A percentile compares a stretch with the other conserved stretches of the same genome.
These are phyloP conservation scores for Epichloe typhina DNA, from an alignment of 2,329 filamentous ascomycete species.

Conservation along the genomic window DNA sequence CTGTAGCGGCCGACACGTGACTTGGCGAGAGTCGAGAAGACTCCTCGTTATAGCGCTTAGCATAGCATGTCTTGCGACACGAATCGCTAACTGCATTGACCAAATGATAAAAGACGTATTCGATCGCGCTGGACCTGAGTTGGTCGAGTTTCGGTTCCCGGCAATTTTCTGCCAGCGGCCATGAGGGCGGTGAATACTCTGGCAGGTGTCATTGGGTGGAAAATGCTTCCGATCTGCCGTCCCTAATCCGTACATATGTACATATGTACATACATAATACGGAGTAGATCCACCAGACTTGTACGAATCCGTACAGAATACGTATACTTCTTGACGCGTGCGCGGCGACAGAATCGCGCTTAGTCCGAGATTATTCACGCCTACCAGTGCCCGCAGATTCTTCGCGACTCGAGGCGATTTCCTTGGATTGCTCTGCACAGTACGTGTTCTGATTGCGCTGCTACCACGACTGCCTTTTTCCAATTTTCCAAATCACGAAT, in stretches of 20 bases:
- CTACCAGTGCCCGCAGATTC: neutral
- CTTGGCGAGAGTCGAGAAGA: slow-evolving; percentile 10
- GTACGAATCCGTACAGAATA: neutral
- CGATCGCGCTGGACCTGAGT: neutral
- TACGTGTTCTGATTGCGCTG: neutral
- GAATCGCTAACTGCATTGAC: neutral
- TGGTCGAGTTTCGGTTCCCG: neutral
- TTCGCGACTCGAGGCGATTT: no score
- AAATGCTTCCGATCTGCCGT: neutral
- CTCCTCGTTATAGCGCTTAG: slow-evolving; percentile 13
- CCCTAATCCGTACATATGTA: no score
- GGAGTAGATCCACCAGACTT: neutral
- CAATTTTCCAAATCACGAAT: no score
- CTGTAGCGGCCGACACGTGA: slow-evolving; percentile 4
- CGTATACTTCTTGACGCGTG: neutral
- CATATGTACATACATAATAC: no score
- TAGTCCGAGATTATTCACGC: neutral
- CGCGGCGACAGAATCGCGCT: neutral
- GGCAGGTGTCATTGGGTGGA: neutral
- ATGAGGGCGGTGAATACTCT: neutral
- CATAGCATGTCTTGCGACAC: slow-evolving; percentile 15
- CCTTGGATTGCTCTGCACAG: no score
- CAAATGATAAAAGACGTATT: neutral
- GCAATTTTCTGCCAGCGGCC: slow-evolving; percentile 16
- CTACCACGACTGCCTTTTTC: no score